Percentiles rank a stretch among this genome's conserved stretches.
Evolutionary conservation across 1,284 basidiomycete species (phyloP).

Genomic region (Pseudozyma hubeiensis): DNA sequence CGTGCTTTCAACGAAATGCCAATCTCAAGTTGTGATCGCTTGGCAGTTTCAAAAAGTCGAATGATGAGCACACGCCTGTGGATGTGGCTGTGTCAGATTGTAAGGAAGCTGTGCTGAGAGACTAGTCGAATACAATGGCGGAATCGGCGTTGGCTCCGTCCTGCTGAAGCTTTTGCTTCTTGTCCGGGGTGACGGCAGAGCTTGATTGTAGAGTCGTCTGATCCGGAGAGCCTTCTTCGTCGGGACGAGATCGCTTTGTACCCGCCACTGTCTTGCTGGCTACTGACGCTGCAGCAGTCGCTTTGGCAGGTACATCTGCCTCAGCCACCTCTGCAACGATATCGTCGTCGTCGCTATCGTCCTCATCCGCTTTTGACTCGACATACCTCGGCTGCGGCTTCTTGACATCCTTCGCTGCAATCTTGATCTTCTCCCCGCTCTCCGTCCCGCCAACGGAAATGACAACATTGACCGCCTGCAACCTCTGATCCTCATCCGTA

Average conservation of each 20-base stretch:
- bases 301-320: background rate
- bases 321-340: background rate
- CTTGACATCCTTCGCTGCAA: slow-evolving; percentile 5
- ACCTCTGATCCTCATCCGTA: slow-evolving; percentile 79
- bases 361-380: background rate
- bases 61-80: no score
- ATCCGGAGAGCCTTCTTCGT: slow-evolving; percentile 3
- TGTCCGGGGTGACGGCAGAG: slow-evolving; percentile 3
- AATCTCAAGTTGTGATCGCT: no score
- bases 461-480: slow-evolving; percentile 53
- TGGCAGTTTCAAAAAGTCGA: no score
- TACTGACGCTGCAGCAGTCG: background rate
- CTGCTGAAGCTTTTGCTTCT: slow-evolving; percentile 21
- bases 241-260: slow-evolving; percentile 31
- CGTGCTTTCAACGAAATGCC: no score
- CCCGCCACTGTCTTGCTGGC: slow-evolving; percentile 2
- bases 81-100: no score
- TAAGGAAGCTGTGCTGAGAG: no score
- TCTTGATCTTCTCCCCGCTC: slow-evolving; percentile 10
- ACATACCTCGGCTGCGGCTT: slow-evolving; percentile 12
- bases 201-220: background rate
- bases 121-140: slow-evolving; percentile 29
- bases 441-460: slow-evolving; percentile 23
- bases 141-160: slow-evolving; percentile 10
- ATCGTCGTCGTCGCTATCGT: slow-evolving; percentile 10